These are phyloP conservation scores for Rutstroemia sp. DNA, from an alignment of 2,329 filamentous ascomycete genomes.

Conservation along the genomic window DNA sequence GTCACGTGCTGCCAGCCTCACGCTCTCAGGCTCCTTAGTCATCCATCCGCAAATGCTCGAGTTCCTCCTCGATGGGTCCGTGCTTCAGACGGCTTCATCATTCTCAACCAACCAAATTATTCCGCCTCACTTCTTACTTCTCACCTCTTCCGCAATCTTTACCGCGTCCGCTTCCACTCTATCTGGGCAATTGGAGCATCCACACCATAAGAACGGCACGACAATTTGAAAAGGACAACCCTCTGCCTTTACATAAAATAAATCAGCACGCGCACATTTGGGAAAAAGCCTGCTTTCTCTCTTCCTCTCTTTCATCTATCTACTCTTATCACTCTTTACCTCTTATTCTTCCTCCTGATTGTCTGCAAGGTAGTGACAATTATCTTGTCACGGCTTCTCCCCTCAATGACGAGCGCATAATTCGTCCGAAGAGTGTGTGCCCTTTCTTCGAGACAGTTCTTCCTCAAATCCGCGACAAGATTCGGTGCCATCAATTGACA, in stretches of 20 bases:
- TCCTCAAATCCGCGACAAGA: conserved; percentile 1
- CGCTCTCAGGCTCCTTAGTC: neutral
- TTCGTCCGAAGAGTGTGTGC: neutral
- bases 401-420: neutral
- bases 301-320: neutral
- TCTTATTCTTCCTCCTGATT: neutral
- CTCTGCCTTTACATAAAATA: no score
- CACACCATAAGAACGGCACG: neutral
- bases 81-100: neutral
- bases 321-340: no score
- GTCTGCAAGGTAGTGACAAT: neutral
- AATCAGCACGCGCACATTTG: neutral
- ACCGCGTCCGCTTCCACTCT: no score
- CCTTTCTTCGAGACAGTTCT: neutral
- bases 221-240: neutral
- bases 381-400: neutral
- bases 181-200: no score
- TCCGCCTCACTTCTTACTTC: neutral
- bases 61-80: no score
- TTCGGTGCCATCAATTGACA: neutral
- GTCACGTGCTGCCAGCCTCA: neutral
- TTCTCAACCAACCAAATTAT: neutral
- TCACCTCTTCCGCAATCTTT: neutral
- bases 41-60: neutral
- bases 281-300: conserved; percentile 1